Evolutionary conservation across 306 rosid species (phyloP).

Genomic region (Potentilla sterilis): DNA sequence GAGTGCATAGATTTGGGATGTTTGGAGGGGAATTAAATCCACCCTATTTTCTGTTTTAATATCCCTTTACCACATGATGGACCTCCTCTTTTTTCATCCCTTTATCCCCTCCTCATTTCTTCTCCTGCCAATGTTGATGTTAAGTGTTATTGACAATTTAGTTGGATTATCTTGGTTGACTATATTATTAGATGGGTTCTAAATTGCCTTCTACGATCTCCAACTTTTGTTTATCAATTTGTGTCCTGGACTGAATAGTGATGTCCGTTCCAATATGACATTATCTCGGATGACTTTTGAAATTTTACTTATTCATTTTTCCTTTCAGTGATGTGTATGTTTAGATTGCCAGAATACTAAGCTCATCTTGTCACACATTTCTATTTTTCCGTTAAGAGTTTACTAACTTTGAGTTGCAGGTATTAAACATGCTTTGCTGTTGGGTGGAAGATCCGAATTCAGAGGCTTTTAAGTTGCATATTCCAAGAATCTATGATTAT

Average conservation of each 20-base stretch:
- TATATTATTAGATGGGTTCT: neutral
- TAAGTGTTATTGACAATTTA: neutral
- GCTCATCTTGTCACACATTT: neutral
- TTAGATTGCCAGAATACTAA: neutral
- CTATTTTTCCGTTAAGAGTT: constrained; percentile 11
- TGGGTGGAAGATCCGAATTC: constrained; percentile 90
- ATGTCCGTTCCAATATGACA: neutral
- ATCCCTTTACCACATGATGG: neutral
- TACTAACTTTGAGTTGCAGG: constrained; percentile 42
- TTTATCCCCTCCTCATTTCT: neutral
- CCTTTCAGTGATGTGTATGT: neutral
- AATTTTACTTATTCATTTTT: neutral
- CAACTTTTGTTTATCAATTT: neutral
- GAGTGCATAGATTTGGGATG: neutral
- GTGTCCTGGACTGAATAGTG: neutral
- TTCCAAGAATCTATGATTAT: constrained; percentile 78
- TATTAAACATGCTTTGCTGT: constrained; percentile 81
- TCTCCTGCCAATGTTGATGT: neutral
- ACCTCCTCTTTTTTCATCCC: neutral
- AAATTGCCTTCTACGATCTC: neutral
- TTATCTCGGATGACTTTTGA: constrained; percentile 13
- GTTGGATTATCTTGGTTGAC: neutral
- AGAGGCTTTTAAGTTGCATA: constrained; percentile 84
- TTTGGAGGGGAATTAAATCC: neutral
- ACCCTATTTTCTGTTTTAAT: neutral